These are phyloP conservation scores for Phytophthora sp. DNA, from an alignment of 352 stramenopile species.

Conservation along the genomic window DNA sequence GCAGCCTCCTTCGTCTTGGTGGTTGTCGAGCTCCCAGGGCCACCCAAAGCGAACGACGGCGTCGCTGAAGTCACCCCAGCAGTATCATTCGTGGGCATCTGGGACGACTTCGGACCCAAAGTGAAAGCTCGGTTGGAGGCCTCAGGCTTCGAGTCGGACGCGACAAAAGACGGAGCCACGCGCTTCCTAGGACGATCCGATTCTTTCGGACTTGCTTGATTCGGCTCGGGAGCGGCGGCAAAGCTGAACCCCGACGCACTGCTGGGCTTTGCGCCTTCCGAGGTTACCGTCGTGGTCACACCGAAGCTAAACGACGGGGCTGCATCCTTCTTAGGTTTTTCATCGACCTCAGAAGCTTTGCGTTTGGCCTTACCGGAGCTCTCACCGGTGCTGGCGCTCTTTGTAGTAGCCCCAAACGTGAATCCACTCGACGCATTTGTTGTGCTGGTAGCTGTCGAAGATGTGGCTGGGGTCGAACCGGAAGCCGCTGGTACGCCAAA, in stretches of 20 bases:
- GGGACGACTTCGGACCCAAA: slow-evolving; percentile 24
- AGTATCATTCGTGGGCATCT: slow-evolving; percentile 31
- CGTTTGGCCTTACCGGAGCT: slow-evolving; percentile 30
- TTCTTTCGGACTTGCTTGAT: slow-evolving; percentile 24
- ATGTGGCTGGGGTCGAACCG: neutral
- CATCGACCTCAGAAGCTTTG: slow-evolving; percentile 30
- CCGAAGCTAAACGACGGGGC: slow-evolving; percentile 37
- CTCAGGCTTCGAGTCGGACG: slow-evolving; percentile 32
- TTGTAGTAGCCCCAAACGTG: slow-evolving; percentile 27
- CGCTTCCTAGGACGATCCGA: slow-evolving; percentile 38
- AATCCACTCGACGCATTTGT: slow-evolving; percentile 21
- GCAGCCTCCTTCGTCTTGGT: slow-evolving; percentile 31
- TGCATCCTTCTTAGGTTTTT: slow-evolving; percentile 11
- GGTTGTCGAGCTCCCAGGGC: slow-evolving; percentile 14
- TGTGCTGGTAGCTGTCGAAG: neutral
- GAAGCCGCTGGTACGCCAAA: slow-evolving; percentile 31
- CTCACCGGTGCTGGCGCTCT: slow-evolving; percentile 11
- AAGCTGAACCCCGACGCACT: slow-evolving; percentile 44
- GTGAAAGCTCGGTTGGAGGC: slow-evolving; percentile 37
- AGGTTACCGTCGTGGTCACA: neutral
- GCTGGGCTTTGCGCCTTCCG: slow-evolving; percentile 19
- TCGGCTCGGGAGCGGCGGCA: slow-evolving; percentile 12
- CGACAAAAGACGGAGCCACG: slow-evolving; percentile 27
- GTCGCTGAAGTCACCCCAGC: slow-evolving; percentile 20
- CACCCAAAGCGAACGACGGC: slow-evolving; percentile 33